Evolutionary conservation across 169 alveolate species (phyloP).

Genomic region (Cryptosporidium sp.): DNA sequence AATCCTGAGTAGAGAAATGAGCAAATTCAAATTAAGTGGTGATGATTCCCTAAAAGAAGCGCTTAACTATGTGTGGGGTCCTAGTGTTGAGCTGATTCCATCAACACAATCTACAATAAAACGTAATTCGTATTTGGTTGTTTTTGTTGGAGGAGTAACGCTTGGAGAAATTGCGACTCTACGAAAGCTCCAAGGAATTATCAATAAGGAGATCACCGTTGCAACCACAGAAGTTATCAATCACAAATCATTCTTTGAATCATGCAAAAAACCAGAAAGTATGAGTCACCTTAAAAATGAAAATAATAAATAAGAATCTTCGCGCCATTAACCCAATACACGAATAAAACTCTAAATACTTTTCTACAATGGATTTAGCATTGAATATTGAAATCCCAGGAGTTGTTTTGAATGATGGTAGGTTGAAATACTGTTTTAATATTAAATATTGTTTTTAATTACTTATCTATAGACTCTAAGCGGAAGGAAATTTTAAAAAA

Average conservation of each 20-base stretch:
- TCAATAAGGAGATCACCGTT: slow-evolving; percentile 46
- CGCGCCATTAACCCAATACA: not conserved
- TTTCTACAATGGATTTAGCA: slow-evolving; percentile 39
- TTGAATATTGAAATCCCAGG: slow-evolving; percentile 51
- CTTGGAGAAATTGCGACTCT: slow-evolving; percentile 82
- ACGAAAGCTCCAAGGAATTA: slow-evolving; percentile 29
- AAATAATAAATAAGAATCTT: not conserved
- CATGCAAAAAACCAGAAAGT: slow-evolving; percentile 48
- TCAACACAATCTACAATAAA: not conserved
- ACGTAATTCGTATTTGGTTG: slow-evolving; percentile 63
- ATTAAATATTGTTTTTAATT: not conserved
- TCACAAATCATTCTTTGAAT: slow-evolving; percentile 56
- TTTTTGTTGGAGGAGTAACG: slow-evolving; percentile 82
- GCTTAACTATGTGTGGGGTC: slow-evolving; percentile 68
- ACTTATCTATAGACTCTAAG: not conserved
- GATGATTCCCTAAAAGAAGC: slow-evolving; percentile 25
- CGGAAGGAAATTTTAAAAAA: slow-evolving; percentile 72
- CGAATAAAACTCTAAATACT: not conserved
- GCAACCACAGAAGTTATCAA: slow-evolving; percentile 68
- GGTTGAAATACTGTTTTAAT: not conserved
- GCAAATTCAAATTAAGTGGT: not conserved
- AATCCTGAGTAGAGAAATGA: slow-evolving; percentile 5
- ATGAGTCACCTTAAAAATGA: slow-evolving; percentile 10
- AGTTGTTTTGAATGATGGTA: slow-evolving; percentile 61
- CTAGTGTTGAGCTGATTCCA: slow-evolving; percentile 44